Conservation (phyloP, 2,329 filamentous ascomycete species). For the Geosmithia flava region DNA sequence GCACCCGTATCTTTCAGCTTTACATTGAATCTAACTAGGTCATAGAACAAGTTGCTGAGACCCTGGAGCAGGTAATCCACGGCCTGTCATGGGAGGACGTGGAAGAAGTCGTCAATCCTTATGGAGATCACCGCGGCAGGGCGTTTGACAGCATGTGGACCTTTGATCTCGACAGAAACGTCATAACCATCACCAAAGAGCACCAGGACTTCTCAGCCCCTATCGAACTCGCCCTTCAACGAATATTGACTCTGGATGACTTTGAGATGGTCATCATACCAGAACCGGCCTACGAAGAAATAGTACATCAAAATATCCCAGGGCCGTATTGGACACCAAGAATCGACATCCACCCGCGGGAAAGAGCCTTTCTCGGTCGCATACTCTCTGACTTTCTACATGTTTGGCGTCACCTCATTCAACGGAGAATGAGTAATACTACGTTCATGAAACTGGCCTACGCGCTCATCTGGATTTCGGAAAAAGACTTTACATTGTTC, state of each 20-base stretch:
- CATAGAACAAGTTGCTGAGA: too few species aligned
- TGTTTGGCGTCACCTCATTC: constrained; percentile 10
- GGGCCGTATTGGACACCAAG: constrained; percentile 7
- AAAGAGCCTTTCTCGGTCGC: constrained; percentile 5
- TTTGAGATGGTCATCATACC: too few species aligned
- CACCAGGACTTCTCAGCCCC: too few species aligned
- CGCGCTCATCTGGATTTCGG: constrained; percentile 8
- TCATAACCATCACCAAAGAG: neutral
- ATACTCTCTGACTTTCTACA: constrained; percentile 7
- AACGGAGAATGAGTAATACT: constrained; percentile 4
- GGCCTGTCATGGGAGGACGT: too few species aligned
- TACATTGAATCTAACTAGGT: too few species aligned
- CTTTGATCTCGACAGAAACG: constrained; percentile 7
- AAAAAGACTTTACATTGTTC: constrained; percentile 5
- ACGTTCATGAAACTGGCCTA: constrained; percentile 8
- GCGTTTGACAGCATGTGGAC: constrained; percentile 8
- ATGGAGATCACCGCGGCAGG: constrained; percentile 7
- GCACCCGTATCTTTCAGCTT: too few species aligned
- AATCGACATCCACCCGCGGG: neutral
- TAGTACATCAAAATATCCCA: neutral
- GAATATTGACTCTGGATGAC: too few species aligned
- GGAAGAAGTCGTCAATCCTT: constrained; percentile 8
- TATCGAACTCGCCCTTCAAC: too few species aligned
- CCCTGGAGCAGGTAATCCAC: too few species aligned
- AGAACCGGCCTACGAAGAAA: too few species aligned